Percentiles rank a stretch among this genome's conserved stretches.
phyloP scores from a whole-genome alignment of 305 asterid genomes.

The Ajuga reptans region DNA sequence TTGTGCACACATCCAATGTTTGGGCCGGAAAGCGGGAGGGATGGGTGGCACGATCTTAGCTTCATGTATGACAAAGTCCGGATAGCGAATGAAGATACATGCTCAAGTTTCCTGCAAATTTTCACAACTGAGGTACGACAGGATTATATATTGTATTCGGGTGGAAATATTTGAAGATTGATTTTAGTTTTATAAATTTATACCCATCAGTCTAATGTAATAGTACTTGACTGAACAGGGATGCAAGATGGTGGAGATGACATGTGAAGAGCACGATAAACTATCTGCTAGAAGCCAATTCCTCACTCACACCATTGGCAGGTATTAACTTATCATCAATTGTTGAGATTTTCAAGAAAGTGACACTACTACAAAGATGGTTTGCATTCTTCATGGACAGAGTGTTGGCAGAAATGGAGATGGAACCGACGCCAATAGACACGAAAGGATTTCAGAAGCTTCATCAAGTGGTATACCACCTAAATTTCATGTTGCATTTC shows the following conservation, averaged over 20 bases:
- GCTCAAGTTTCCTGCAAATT: slow-evolving; percentile 58
- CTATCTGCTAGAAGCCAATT: slow-evolving; percentile 72
- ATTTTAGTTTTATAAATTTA: neutral
- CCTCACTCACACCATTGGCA: slow-evolving; percentile 80
- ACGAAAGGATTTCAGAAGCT: slow-evolving; percentile 88
- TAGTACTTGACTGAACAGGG: slow-evolving; percentile 40
- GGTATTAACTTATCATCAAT: slow-evolving; percentile 31
- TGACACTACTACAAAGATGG: too few relatives aligned
- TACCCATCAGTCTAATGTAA: too few relatives aligned
- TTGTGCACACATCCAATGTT: slow-evolving; percentile 95
- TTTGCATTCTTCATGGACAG: slow-evolving; percentile 31
- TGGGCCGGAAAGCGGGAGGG: slow-evolving; percentile 80
- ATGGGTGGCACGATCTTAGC: slow-evolving; percentile 65
- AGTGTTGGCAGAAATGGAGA: slow-evolving; percentile 62
- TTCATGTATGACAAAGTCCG: slow-evolving; percentile 71
- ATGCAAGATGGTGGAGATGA: slow-evolving; percentile 80
- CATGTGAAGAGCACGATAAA: slow-evolving; percentile 77
- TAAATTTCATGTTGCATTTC: neutral
- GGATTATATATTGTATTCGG: neutral
- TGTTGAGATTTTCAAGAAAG: neutral
- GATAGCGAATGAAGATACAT: slow-evolving; percentile 43
- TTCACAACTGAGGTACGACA: slow-evolving; percentile 59
- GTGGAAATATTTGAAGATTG: neutral
- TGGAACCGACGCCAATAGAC: slow-evolving; percentile 64
- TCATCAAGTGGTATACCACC: slow-evolving; percentile 55